Evolutionary conservation across 1,284 basidiomycete genomes (phyloP).

Genomic region (Microbotryomycetes sp.): DNA sequence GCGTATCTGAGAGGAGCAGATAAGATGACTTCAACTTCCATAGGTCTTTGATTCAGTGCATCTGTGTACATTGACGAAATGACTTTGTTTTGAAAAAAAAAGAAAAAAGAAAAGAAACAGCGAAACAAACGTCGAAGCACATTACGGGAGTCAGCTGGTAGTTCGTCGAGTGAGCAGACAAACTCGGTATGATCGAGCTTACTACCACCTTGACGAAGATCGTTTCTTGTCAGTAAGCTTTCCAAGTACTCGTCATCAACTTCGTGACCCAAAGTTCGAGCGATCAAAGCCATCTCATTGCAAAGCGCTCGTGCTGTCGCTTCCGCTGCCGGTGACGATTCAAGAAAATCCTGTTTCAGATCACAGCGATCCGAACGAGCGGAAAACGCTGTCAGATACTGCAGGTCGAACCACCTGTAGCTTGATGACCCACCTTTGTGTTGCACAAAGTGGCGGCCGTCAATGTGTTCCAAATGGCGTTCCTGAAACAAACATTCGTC

Average conservation of each 20-base stretch:
- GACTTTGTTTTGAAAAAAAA: neutral
- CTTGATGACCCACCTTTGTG: conserved; percentile 10
- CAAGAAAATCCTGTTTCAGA: conserved; percentile 13
- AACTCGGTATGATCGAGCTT: conserved; percentile 1
- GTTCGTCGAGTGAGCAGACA: neutral
- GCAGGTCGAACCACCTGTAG: neutral
- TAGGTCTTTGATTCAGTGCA: conserved; percentile 34
- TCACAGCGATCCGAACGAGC: no score
- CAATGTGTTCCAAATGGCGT: conserved; percentile 38
- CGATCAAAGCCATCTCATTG: conserved; percentile 24
- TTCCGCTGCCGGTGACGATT: conserved; percentile 21
- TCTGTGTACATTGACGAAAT: conserved; percentile 24
- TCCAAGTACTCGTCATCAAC: conserved; percentile 26
- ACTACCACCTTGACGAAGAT: conserved; percentile 22
- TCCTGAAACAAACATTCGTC: conserved; percentile 30
- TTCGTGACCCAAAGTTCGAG: conserved; percentile 15
- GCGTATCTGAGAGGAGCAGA: conserved; percentile 45
- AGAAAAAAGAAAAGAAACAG: neutral
- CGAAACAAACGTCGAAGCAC: no score
- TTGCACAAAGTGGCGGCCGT: conserved; percentile 12
- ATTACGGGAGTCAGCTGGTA: no score
- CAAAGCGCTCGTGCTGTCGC: conserved; percentile 20
- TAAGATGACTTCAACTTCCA: conserved; percentile 45
- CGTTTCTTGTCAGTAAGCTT: conserved; percentile 14
- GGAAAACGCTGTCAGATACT: conserved; percentile 5